Evolutionary conservation across 2,329 filamentous ascomycete species (phyloP), one percentile per base, ranked within the genome.

Genomic region (Alternaria sp.): DNA sequence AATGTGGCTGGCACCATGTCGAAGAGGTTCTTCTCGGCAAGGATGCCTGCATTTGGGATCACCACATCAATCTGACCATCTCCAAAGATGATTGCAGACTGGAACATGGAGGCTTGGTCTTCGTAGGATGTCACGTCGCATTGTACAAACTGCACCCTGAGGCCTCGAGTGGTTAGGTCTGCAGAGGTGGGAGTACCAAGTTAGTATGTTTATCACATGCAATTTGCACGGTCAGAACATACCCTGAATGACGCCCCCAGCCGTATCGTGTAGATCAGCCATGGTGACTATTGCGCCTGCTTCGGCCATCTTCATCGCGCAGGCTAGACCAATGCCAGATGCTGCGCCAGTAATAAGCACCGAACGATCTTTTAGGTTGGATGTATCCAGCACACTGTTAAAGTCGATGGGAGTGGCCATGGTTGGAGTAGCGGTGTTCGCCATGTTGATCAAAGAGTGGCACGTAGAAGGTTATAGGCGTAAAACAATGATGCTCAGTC

Each of bases 101-200:
- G 73, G 67, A 80, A 80, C 45, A 77, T 69, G 3, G 54, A 54
- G 13, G 71, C 62, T 55, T 78, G 76, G 8, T 72, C 70, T 7
- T 62, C 49, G 57, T 75, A 79, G 6, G 69, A 70, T 5, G 69
- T 71, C 7, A 79, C 75, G 59, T 81, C 73, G 52, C 72, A 73
- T 30, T 65, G 58, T 9, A 74, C 72, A 47, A 79, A 80, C 19
- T 74, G 70, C 5, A 76, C 74, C 2, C 62, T 67, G 54, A 59
- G 54, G 3, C 71, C 70, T 36, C 64, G 63, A 17, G 58, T 59
- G 11, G 49, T 59, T 6, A 76, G 59, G 2, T 68, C 36, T 40
- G 36, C 3, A 40, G 36, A 40, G 5, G 36, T 40, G 36, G 36
- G n/a, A 40, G 36, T 10, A 17, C 36, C 36, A 40, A 40, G 36